phyloP scores from a whole-genome alignment of 108 stramenopile species.

The Cyclotella choctawhatcheeana region DNA sequence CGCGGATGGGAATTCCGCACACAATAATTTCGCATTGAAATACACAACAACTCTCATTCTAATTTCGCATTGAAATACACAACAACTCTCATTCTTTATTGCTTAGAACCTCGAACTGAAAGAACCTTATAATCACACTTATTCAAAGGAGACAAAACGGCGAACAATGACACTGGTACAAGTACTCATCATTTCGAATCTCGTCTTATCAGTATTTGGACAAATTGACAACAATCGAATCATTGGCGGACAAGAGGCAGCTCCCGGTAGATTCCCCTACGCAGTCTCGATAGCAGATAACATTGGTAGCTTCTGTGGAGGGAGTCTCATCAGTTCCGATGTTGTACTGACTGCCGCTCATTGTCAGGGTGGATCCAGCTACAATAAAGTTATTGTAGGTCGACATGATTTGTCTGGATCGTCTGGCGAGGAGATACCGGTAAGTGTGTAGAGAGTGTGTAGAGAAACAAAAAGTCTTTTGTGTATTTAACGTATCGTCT shows the following conservation, averaged over 20 bases:
- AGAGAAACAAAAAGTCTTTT: too few relatives aligned
- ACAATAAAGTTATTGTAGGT: constrained; percentile 17
- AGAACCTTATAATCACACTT: too few relatives aligned
- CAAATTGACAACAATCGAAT: constrained; percentile 4
- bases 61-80: too few relatives aligned
- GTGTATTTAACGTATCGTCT: too few relatives aligned
- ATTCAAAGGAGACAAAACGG: background rate
- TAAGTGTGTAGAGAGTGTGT: too few relatives aligned
- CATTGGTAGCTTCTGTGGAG: constrained; percentile 27
- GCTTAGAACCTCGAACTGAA: too few relatives aligned
- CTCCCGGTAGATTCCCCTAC: constrained; percentile 8
- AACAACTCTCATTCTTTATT: too few relatives aligned
- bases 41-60: too few relatives aligned
- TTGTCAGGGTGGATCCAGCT: constrained; percentile 12
- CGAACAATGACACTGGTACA: background rate
- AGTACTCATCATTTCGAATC: background rate
- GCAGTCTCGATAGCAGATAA: constrained; percentile 19
- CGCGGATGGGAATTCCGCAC: too few relatives aligned
- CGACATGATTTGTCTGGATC: constrained; percentile 16
- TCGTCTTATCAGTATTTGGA: background rate
- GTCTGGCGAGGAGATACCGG: background rate
- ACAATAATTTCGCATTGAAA: too few relatives aligned
- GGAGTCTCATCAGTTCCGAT: constrained; percentile 19
- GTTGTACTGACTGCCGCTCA: constrained; percentile 36
- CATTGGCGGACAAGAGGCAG: constrained; percentile 2